Conservation (phyloP, 2,329 filamentous ascomycete genomes). For the Dissoconium aciculare region DNA sequence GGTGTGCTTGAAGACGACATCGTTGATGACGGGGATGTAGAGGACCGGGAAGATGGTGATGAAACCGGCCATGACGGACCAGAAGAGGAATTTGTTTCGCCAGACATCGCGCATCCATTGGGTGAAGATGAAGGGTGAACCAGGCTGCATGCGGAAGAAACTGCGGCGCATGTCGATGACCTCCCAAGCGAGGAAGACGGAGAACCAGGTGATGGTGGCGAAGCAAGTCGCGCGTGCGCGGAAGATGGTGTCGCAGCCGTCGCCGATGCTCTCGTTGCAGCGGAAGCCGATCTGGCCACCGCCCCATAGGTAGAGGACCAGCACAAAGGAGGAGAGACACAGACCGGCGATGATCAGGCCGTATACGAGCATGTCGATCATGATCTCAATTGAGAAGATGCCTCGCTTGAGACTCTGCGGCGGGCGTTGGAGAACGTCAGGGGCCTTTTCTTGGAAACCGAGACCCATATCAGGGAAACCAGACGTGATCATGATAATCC, state of each 20-base stretch:
- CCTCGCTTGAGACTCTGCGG: constrained; percentile 55
- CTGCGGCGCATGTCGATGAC: constrained; percentile 57
- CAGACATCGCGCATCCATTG: constrained; percentile 55
- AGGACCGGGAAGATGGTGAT: constrained; percentile 33
- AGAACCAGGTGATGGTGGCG: constrained; percentile 60
- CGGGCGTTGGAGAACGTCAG: constrained; percentile 65
- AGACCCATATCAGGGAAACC: constrained; percentile 79
- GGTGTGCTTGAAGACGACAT: constrained; percentile 49
- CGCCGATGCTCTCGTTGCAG: constrained; percentile 46
- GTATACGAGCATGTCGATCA: constrained; percentile 67
- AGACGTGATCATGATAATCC: constrained; percentile 85
- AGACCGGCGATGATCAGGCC: constrained; percentile 63
- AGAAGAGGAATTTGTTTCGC: constrained; percentile 52
- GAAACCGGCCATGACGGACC: constrained; percentile 30
- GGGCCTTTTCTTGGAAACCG: constrained; percentile 59
- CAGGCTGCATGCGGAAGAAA: constrained; percentile 60
- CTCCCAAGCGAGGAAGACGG: constrained; percentile 65
- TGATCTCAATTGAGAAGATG: constrained; percentile 64
- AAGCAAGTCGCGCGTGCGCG: constrained; percentile 60
- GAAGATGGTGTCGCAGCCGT: constrained; percentile 48
- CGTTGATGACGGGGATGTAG: constrained; percentile 56
- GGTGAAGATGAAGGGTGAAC: constrained; percentile 44
- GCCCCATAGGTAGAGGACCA: constrained; percentile 51
- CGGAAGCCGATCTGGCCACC: constrained; percentile 34
- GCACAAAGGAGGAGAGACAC: constrained; percentile 42